Base-by-base conservation (phyloP, 768 basidiomycete genomes). In the Hypsizygus marmoreus region DNA sequence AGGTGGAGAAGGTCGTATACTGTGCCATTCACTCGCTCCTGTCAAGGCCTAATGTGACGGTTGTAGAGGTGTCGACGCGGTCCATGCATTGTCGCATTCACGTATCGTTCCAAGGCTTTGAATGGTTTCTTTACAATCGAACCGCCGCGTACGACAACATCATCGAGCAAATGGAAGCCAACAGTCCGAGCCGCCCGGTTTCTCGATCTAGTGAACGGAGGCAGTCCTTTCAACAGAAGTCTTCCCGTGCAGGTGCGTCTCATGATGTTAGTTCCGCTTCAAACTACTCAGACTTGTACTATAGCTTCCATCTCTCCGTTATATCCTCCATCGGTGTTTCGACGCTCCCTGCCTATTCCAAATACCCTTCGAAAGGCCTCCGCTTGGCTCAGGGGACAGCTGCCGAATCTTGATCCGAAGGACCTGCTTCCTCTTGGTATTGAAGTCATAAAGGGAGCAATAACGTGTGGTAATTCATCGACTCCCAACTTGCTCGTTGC, bases 41-140 rank as follows among this genome's bases (percentile, higher is more conserved):
- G 24, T 46, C 4, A 6, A 17, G 10, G 44, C 44, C 41, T 17
- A 45, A 41, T 39, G 41, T 5, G 22, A 51, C 37, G 17, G 50
- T 38, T 12, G 73, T 64, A 31, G 69, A 73, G 53, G 60, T 61
- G 34, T 56, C 62, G 1, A 48, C 61, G 11, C 56, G 61, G 11
- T 59, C 76, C 17, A 73, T 79, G 46, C 80, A 86, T 11, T 95
- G 92, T 57, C 85, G 95, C 29, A 80, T 97, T 23, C 84, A 89
- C 43, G 60, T 94, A 22, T 83, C 83, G 6, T 56, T 90, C 3
- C 82, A 95, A 55, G 95, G 95, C 13, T 74, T 94, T 33, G 94
- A 98, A 63, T 94, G 91, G 86, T 91, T 91, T 63, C 57, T 98
- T 31, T 97, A 91, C 67, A 98, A 97, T 67, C 75, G 84, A 37